Base-by-base conservation (phyloP, 495 filamentous ascomycete genomes). In the Rusavskia elegans region DNA sequence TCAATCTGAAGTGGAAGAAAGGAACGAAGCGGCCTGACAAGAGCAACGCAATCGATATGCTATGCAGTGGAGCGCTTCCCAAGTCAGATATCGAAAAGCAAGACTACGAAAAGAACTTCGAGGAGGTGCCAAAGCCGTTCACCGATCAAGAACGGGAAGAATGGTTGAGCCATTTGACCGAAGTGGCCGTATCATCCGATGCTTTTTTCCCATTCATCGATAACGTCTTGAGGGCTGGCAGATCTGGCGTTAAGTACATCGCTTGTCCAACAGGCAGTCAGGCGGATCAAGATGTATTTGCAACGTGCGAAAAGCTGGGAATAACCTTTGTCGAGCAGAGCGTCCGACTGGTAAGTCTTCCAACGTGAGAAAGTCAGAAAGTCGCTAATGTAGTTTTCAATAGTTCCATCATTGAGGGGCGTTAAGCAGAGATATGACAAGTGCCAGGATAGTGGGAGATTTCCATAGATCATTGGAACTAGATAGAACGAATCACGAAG, bases 171-270 rank as follows among this genome's bases (percentile, higher is more conserved):
- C 82, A 89, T 73, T 66, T 97, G 54, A 71, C 71, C 48, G 84
- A 86, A 40, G 92, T 98, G 36, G 86, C 83, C 50, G 75, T 94
- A 27, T 89, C 85, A 10, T 90, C 84, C 53, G 92, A 98, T 69
- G 92, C 92, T 54, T 98, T 98, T 71, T 96, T 97, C 80, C 92
- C 92, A 51, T 98, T 98, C 73, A 84, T 86, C 58, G 92, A 97
- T 75, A 98, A 98, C 60, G 83, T 98, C 54, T 94, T 90, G 77
- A 79, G 92, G 53, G 87, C 88, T 40, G 79, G 76, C 49, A 75
- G 87, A 55, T 94, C 86, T 20, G 92, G 92, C 21, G 90, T 78
- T 56, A 97, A 95, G 21, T 46, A 95, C 71, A 81, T 97, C 55
- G 89, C 93, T 42, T 89, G 89, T 49, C 92, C 92, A 17, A 82